Conservation (phyloP, 2,329 filamentous ascomycete species). For the Phoma herbarum region DNA sequence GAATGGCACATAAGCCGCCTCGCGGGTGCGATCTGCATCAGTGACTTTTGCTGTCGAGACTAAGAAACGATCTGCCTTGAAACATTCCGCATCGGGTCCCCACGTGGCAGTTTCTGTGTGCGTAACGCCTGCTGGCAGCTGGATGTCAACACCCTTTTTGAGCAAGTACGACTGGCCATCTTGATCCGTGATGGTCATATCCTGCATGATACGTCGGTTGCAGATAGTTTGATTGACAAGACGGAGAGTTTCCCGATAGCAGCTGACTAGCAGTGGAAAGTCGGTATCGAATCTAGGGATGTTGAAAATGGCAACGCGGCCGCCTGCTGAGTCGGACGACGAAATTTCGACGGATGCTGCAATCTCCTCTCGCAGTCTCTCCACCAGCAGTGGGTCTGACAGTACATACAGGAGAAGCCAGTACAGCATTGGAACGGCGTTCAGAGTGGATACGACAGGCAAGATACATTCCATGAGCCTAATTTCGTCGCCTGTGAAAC, state of each 20-base stretch:
- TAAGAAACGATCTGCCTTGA: not conserved
- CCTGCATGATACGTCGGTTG: conserved; percentile 1
- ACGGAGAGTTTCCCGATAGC: conserved; percentile 1
- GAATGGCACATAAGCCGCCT: conserved; percentile 4
- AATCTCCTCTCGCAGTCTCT: not conserved
- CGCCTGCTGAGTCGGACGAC: not conserved
- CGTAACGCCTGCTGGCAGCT: conserved; percentile 4
- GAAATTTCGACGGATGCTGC: not conserved
- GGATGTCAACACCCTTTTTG: not conserved
- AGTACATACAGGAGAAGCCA: conserved; percentile 9
- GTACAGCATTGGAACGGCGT: not conserved
- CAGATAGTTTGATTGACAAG: not conserved
- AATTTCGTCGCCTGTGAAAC: conserved; percentile 1
- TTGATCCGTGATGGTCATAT: not conserved
- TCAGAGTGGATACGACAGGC: conserved; percentile 7
- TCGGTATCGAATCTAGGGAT: not conserved
- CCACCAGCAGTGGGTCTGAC: not conserved
- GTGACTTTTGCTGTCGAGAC: not conserved
- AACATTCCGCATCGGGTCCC: not conserved
- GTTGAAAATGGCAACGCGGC: not conserved
- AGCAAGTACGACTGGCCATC: not conserved
- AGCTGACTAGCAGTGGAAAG: not conserved
- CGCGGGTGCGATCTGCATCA: not conserved
- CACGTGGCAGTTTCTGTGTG: not conserved
- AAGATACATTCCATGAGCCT: conserved; percentile 3